These are phyloP conservation scores for Suhomyces wounanorum DNA, from an alignment of 1,139 yeast genomes.

Conservation along the genomic window DNA sequence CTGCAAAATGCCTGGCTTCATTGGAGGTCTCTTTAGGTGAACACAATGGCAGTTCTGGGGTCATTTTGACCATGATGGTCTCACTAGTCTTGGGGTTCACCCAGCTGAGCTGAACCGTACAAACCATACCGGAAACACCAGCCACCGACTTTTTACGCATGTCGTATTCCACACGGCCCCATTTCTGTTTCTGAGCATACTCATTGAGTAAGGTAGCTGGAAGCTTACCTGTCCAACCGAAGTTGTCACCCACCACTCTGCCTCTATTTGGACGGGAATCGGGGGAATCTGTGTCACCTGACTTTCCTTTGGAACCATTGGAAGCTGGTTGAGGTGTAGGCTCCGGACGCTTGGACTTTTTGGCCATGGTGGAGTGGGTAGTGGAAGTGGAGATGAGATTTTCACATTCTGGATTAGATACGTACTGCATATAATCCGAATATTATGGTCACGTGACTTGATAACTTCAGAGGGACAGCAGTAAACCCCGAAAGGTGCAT, in stretches of 20 bases:
- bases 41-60: constrained; percentile 57
- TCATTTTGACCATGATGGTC: constrained; percentile 56
- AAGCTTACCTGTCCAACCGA: constrained; percentile 90
- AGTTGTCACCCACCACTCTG: constrained; percentile 47
- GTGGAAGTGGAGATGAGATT: not conserved
- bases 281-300: constrained; percentile 9
- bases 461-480: not conserved
- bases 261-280: constrained; percentile 45
- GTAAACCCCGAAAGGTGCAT: not conserved
- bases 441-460: not conserved
- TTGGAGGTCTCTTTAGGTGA: constrained; percentile 75
- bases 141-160: constrained; percentile 45
- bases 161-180: constrained; percentile 84
- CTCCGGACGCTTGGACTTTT: constrained; percentile 8
- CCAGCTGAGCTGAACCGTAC: constrained; percentile 64
- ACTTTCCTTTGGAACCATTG: not conserved
- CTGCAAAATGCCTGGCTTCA: constrained; percentile 89
- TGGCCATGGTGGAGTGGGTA: constrained; percentile 7
- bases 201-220: constrained; percentile 88
- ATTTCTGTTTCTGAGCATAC: constrained; percentile 82
- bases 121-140: constrained; percentile 54
- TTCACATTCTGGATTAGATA: not conserved
- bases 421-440: not conserved
- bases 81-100: constrained; percentile 82
- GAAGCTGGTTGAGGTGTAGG: not conserved